Base-by-base conservation (phyloP, 805 yeast species). In the Candida patagonica region DNA sequence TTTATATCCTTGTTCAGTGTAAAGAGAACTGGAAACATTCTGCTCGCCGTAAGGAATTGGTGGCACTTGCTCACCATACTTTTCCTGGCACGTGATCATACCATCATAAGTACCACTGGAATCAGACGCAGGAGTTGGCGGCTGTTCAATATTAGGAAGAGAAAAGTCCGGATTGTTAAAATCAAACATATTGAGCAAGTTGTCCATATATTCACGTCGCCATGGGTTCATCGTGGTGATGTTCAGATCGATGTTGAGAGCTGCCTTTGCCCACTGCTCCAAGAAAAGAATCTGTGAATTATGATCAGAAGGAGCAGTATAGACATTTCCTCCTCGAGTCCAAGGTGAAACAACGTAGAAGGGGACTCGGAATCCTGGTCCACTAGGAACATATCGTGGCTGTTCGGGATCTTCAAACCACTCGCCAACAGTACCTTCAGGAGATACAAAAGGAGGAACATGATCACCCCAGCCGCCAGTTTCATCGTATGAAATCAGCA, bases 391-490 rank as follows among this genome's bases (percentile, higher is more conserved):
- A 30, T 35, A 30, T 12, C 27, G 17, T 17, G 39, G 41, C 38
- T 42, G 38, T 19, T 40, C 46, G 30, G 49, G 49, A 36, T 51
- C 51, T n/a, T 41, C 39, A 23, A 45, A 24, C 55, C 55, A 52
- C 33, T 52, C 53, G 8, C 51, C 53, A 16, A 40, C 43, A 29
- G 54, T 52, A 12, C 54, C 55, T 31, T 44, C 42, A 27, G 51
- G 52, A 20, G 55, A 22, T 13, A 44, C 33, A 42, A 45, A 49
- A 17, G 55, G 55, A 15, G 42, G 41, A 26, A 52, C 55, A 35
- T 52, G 55, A 37, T 50, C 55, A 36, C 54, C 54, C 47, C 47
- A 52, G 38, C 54, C 55, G 17, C 55, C 55, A 35, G 55, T 49
- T 37, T 52, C 55, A 37, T 52, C 55, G 34, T 51, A 52, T 10